Base-by-base conservation (phyloP, 2,329 filamentous ascomycete species). In the Ophiocordyceps australis region DNA sequence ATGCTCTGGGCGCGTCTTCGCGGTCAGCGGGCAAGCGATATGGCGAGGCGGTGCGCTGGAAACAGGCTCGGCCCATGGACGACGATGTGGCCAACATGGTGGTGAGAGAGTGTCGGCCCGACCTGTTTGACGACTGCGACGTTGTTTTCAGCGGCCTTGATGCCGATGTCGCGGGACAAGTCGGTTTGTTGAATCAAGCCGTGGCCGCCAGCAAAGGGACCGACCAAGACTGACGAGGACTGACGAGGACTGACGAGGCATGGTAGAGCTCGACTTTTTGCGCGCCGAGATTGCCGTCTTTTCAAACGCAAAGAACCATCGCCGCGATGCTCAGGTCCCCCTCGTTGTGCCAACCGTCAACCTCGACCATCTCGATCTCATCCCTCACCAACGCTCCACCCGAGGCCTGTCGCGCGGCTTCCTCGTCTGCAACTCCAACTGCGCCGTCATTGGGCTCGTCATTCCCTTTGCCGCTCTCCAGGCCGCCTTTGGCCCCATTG, bases 221-320 rank as follows among this genome's bases (percentile, higher is more conserved):
- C 17, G n/a, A n/a, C n/a, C n/a, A n/a, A n/a, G n/a, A n/a, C n/a
- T n/a, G n/a, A n/a, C n/a, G n/a, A n/a, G n/a, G n/a, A n/a, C n/a
- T n/a, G n/a, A n/a, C n/a, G n/a, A n/a, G n/a, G 14, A n/a, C 14
- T 21, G 14, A 17, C 6, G 19, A 17, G 10, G 14, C 17, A 24
- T 22, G 5, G 14, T 14, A 85, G 85, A 95, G 53, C 80, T 80
- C 67, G 79, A 79, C 38, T 95, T 95, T 52, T 65, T 92, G 43
- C 77, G 76, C 46, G 75, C 82, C 32, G 74, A 93, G 44, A 71
- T 94, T 26, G 73, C 81, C 42, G 78, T 94, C 48, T 95, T 98
- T 61, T 93, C 83, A 42, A 98, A 95, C 52, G 85, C 89, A 26
- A 94, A 94, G 56, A 95, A 94, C 67, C 82, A 93, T 65, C 78